These are phyloP conservation scores for Elaeis guineensis DNA, from an alignment of 176 grass and related monocot genomes.

Conservation along the genomic window DNA sequence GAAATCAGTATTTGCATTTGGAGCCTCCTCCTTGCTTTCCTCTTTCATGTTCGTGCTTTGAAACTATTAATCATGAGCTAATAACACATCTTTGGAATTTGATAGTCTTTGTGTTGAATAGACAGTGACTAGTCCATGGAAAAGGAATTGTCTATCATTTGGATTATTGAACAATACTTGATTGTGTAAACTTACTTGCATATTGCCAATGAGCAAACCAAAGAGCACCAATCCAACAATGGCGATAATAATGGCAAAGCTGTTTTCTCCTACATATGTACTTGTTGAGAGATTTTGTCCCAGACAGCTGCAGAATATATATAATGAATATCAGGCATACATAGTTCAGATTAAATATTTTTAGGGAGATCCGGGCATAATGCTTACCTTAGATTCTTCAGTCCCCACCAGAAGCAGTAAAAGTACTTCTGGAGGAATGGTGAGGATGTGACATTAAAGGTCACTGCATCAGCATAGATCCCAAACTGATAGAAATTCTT, in stretches of 20 bases:
- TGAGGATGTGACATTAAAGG: conserved; percentile 45
- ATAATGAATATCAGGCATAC: not conserved
- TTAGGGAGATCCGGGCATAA: not conserved
- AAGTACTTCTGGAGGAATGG: conserved; percentile 86
- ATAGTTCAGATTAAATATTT: not conserved
- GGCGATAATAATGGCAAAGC: conserved; percentile 70
- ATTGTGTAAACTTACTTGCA: conserved; percentile 29
- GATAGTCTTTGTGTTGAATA: too few relatives aligned
- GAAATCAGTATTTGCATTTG: too few relatives aligned
- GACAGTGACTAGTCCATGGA: too few relatives aligned
- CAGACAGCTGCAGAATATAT: conserved; percentile 13
- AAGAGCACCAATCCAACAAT: conserved; percentile 84
- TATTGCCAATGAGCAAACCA: conserved; percentile 89
- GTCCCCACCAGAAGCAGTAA: conserved; percentile 99
- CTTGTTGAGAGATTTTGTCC: conserved; percentile 85
- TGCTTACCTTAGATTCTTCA: conserved; percentile 81
- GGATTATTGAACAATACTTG: too few relatives aligned
- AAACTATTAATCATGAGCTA: too few relatives aligned
- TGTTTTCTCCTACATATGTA: conserved; percentile 23
- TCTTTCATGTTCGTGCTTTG: too few relatives aligned
- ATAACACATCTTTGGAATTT: too few relatives aligned
- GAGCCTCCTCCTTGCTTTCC: too few relatives aligned
- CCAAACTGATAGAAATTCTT: conserved; percentile 73
- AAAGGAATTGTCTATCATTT: too few relatives aligned
- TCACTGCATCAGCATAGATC: conserved; percentile 68